phyloP scores from a whole-genome alignment of 345 rosid genomes.

The Orychophragmus violaceus region DNA sequence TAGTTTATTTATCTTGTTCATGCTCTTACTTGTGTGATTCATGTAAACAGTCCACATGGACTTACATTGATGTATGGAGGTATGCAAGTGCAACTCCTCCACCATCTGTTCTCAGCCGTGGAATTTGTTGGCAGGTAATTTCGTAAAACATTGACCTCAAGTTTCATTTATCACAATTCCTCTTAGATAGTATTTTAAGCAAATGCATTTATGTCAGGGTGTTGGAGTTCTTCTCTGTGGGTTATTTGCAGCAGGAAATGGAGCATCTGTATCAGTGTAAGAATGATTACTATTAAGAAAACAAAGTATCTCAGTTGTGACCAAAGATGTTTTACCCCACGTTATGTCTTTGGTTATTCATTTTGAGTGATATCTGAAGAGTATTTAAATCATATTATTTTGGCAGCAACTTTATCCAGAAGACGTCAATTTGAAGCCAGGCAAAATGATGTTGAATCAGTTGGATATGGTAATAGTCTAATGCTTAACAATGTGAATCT shows the following conservation, averaged over 20 bases:
- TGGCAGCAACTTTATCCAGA: no score
- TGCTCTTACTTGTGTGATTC: slow-evolving; percentile 16
- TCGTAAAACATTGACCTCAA: not conserved
- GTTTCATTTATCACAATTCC: not conserved
- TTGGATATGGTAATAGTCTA: slow-evolving; percentile 51
- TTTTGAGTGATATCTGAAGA: no score
- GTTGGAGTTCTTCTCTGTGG: slow-evolving; percentile 89
- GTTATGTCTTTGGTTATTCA: no score
- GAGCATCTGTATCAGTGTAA: slow-evolving; percentile 86
- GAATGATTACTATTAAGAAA: slow-evolving; percentile 12
- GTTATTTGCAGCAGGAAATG: slow-evolving; percentile 90
- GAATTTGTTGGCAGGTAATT: slow-evolving; percentile 99
- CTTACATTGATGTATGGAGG: slow-evolving; percentile 74
- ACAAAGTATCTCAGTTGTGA: no score
- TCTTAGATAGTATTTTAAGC: not conserved
- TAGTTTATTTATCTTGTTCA: not conserved
- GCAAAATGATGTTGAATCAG: slow-evolving; percentile 66
- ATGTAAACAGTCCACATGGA: slow-evolving; percentile 73
- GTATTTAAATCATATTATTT: no score
- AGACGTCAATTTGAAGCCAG: slow-evolving; percentile 62
- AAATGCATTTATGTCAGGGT: slow-evolving; percentile 41
- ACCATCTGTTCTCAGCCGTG: slow-evolving; percentile 92
- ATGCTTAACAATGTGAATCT: not conserved
- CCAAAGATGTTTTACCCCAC: no score
- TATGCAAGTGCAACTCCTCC: slow-evolving; percentile 92